Percentiles rank a stretch among this genome's conserved stretches.
These are phyloP conservation scores for Aquanectria penicillioides DNA, from an alignment of 2,329 filamentous ascomycete genomes.

Conservation along the genomic window DNA sequence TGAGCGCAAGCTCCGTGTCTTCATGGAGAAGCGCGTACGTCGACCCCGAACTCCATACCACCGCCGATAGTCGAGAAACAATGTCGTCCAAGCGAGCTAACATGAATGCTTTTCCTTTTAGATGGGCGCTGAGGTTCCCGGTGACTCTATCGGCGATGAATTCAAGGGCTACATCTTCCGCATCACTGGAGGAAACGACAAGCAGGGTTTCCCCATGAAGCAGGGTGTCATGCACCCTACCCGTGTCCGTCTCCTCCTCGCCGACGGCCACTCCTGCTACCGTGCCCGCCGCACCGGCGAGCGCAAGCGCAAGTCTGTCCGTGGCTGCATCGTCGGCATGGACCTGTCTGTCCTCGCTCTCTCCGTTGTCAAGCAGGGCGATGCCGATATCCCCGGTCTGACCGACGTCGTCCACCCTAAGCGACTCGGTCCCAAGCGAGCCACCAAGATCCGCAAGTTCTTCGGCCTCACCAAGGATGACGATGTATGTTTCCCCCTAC, in stretches of 20 bases:
- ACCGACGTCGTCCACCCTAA: slow-evolving; percentile 99
- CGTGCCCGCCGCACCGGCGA: slow-evolving; percentile 96
- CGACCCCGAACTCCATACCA: slow-evolving; percentile 27
- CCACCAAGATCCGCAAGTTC: slow-evolving; percentile 99
- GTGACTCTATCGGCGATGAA: slow-evolving; percentile 96
- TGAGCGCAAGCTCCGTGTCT: slow-evolving; percentile 98
- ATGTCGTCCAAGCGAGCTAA: slow-evolving; percentile 44
- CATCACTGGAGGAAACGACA: slow-evolving; percentile 99
- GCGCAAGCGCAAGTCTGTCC: slow-evolving; percentile 99
- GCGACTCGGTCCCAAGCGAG: slow-evolving; percentile 99
- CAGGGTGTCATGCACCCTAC: slow-evolving; percentile 99
- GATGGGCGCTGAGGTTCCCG: slow-evolving; percentile 92
- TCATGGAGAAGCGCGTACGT: slow-evolving; percentile 96
- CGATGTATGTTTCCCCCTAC: slow-evolving; percentile 84
- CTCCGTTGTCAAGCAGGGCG: slow-evolving; percentile 97
- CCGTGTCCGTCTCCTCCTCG: slow-evolving; percentile 96
- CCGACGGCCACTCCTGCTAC: slow-evolving; percentile 99
- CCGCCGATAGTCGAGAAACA: slow-evolving; percentile 14
- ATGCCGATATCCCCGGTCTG: slow-evolving; percentile 90
- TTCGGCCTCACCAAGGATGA: slow-evolving; percentile 99
- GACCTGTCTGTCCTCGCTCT: slow-evolving; percentile 96
- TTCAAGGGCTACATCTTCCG: slow-evolving; percentile 99
- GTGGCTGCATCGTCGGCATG: slow-evolving; percentile 97
- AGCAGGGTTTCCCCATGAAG: slow-evolving; percentile 99
- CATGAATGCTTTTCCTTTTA: slow-evolving; percentile 47